These are phyloP conservation scores for Coemansia sp. DNA, from an alignment of 192 early-diverging fungal genomes.

Conservation along the genomic window DNA sequence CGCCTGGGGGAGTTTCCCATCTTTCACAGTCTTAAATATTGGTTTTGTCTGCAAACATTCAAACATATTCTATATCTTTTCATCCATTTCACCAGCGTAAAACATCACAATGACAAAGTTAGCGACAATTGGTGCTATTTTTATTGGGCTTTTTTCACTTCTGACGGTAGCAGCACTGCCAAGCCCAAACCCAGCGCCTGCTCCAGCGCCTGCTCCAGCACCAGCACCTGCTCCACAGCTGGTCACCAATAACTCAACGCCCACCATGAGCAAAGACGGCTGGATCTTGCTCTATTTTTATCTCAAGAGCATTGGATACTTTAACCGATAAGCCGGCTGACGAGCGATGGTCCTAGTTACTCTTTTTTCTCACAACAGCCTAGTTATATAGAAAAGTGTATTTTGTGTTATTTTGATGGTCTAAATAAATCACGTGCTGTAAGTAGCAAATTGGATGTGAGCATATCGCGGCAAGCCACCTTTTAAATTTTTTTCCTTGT, in stretches of 20 bases:
- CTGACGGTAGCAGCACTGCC: slow-evolving; percentile 8
- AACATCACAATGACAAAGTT: not conserved
- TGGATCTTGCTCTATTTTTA: slow-evolving; percentile 17
- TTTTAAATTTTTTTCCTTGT: not conserved
- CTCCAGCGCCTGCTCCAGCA: slow-evolving; percentile 4
- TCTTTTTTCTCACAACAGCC: no score
- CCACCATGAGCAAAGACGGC: slow-evolving; percentile 14
- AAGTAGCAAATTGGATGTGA: not conserved
- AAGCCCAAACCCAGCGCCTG: slow-evolving; percentile 10
- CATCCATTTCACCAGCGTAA: not conserved
- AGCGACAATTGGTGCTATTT: not conserved
- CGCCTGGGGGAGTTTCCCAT: not conserved
- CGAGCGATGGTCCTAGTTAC: no score
- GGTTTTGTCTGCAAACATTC: not conserved
- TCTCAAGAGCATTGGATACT: slow-evolving; percentile 15
- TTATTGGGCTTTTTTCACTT: slow-evolving; percentile 3
- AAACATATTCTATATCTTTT: not conserved
- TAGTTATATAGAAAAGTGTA: not conserved
- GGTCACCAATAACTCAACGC: slow-evolving; percentile 16
- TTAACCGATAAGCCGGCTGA: not conserved
- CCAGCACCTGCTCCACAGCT: slow-evolving; percentile 18
- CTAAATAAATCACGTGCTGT: slow-evolving; percentile 3
- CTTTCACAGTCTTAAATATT: not conserved
- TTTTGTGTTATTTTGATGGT: not conserved
- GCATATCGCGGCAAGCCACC: not conserved